Base-by-base conservation (phyloP, 140 eudicot species). In the Bidens hawaiensis region DNA sequence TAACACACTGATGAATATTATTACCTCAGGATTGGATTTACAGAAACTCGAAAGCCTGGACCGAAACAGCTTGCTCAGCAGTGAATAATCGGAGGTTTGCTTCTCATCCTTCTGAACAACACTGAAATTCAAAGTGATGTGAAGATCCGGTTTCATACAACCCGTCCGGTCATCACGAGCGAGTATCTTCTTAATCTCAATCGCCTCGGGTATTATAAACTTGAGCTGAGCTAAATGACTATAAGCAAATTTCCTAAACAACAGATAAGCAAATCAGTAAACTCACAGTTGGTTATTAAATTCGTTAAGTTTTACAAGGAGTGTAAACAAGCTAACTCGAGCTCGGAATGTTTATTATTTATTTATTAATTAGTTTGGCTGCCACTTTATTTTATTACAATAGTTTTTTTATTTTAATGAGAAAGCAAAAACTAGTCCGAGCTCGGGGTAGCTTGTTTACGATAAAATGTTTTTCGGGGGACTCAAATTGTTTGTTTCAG, bases 121-220 rank as follows among this genome's bases (percentile, higher is more conserved):
- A 27, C 65, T 52, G 25, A 66, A 51, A 58, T 79, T 69, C 64
- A 88, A 55, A 48, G 77, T 57, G 26, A 94, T 58, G 7, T 52
- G 81, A 55, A 94, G 86, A 71, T 88, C 99, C 4, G 89, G 95
- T 63, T 79, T 88, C 90, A 88, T 80, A 72, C 90, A 85, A 46
- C 83, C 15, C 0, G 95, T 94, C 5, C 67, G 74, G 43, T 94
- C 99, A 59, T 94, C 99, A 1, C 64, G 82, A 19, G 64, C 71
- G 30, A 84, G 80, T 54, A 83, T 57, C 64, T 81, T 94, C 82
- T 79, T 79, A 6, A 81, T 33, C 76, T 76, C 81, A 81, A 94
- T 75, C 3, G 83, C 97, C 51, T 88, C 95, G 0, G 95, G 94
- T 48, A 94, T 56, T 12, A 94, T 66, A 74, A 72, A 80, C 74